Evolutionary conservation across 345 rosid species (phyloP).

Genomic region (Euphorbia peplus): DNA sequence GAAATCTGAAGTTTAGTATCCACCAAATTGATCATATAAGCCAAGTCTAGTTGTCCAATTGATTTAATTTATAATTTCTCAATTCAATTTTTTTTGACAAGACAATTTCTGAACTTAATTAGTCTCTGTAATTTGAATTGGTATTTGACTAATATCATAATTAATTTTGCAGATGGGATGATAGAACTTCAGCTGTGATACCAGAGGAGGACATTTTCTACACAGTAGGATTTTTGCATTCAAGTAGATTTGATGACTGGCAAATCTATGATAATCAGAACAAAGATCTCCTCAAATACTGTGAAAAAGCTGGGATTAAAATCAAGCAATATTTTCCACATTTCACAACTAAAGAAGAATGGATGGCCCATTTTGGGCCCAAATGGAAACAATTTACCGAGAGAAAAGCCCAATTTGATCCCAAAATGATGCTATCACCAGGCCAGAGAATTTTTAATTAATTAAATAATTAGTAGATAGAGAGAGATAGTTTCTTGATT

Average conservation of each 20-base stretch:
- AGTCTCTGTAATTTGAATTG: too few species aligned
- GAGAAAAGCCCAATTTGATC: slow-evolving; percentile 72
- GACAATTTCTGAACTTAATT: too few species aligned
- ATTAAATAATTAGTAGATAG: background rate
- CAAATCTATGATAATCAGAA: slow-evolving; percentile 53
- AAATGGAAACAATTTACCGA: slow-evolving; percentile 59
- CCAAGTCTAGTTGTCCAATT: too few species aligned
- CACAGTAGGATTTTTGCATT: slow-evolving; percentile 69
- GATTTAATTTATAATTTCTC: too few species aligned
- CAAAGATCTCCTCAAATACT: slow-evolving; percentile 46
- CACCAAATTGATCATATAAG: too few species aligned
- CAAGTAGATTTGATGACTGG: slow-evolving; percentile 61
- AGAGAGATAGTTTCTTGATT: background rate
- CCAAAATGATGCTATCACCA: slow-evolving; percentile 65
- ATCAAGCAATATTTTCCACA: slow-evolving; percentile 70
- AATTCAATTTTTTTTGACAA: too few species aligned
- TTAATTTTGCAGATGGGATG: slow-evolving; percentile 65
- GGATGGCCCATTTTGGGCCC: slow-evolving; percentile 75
- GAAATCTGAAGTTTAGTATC: too few species aligned
- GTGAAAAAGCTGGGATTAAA: slow-evolving; percentile 49
- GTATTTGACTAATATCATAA: background rate
- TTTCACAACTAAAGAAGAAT: slow-evolving; percentile 42
- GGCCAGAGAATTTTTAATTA: slow-evolving; percentile 76
- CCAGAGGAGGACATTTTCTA: slow-evolving; percentile 83
- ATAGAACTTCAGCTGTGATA: slow-evolving; percentile 55